These are phyloP conservation scores for Raddia guianensis DNA, from an alignment of 176 grass and related monocot genomes.

Conservation along the genomic window DNA sequence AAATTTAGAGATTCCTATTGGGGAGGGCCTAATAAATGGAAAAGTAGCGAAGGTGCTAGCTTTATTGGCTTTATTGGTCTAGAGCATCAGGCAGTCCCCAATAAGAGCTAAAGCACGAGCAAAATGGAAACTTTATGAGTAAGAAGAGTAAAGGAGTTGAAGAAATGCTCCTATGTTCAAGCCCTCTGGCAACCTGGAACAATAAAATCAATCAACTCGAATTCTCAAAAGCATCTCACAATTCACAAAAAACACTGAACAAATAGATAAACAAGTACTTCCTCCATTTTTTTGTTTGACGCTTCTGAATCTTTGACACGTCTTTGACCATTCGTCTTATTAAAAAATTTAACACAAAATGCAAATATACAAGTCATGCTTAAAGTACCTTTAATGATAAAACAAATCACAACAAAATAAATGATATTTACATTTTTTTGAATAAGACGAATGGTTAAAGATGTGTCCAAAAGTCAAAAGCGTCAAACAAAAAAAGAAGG, in stretches of 20 bases:
- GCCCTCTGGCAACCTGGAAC: constrained; percentile 2
- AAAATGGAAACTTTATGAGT: background rate
- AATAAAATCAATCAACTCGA: background rate
- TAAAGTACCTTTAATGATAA: too few relatives aligned
- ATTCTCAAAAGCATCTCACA: background rate
- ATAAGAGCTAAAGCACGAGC: background rate
- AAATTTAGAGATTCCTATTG: too few relatives aligned
- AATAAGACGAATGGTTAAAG: too few relatives aligned
- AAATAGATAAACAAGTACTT: background rate
- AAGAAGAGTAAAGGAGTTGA: background rate
- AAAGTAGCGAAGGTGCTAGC: background rate
- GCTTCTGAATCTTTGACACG: too few relatives aligned
- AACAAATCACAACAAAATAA: too few relatives aligned
- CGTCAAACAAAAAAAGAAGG: too few relatives aligned
- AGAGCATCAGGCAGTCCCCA: background rate
- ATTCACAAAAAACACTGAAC: background rate
- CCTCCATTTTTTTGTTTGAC: too few relatives aligned
- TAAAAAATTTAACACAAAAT: too few relatives aligned
- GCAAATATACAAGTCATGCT: too few relatives aligned
- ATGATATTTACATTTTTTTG: too few relatives aligned
- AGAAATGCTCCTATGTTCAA: background rate
- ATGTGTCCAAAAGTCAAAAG: too few relatives aligned
- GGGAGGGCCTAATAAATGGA: background rate
- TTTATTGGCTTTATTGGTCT: background rate
- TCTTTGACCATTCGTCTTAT: too few relatives aligned